Conservation (phyloP, 2,329 filamentous ascomycete genomes). For the Aschersonia sp. region DNA sequence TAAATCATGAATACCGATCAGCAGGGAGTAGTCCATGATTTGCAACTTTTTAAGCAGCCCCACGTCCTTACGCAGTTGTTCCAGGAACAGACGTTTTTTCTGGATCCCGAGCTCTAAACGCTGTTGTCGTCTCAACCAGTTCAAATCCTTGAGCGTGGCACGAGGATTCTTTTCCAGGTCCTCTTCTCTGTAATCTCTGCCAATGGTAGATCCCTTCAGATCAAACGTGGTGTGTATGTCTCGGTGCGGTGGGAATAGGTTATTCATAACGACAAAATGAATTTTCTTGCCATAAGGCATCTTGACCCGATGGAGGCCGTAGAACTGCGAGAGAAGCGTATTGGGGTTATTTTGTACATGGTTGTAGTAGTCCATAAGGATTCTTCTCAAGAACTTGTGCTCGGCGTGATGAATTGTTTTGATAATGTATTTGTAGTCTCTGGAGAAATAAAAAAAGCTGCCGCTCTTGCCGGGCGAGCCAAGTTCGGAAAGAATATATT, state of each 20-base stretch:
- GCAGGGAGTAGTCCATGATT: constrained; percentile 97
- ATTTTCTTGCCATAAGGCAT: constrained; percentile 97
- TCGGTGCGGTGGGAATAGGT: constrained; percentile 90
- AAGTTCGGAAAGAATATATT: constrained; percentile 95
- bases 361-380: constrained; percentile 81
- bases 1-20: constrained; percentile 88
- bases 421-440: constrained; percentile 99
- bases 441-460: constrained; percentile 98
- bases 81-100: constrained; percentile 78
- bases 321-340: constrained; percentile 94
- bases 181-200: constrained; percentile 81
- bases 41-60: constrained; percentile 72
- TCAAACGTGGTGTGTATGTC: constrained; percentile 98
- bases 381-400: constrained; percentile 73
- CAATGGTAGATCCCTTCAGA: constrained; percentile 89
- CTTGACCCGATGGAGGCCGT: constrained; percentile 93
- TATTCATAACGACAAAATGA: constrained; percentile 99
- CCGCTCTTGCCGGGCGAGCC: constrained; percentile 96
- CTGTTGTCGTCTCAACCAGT: constrained; percentile 80
- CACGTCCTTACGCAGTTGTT: constrained; percentile 81
- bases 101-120: constrained; percentile 78
- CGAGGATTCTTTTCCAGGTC: constrained; percentile 78
- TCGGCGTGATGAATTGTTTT: constrained; percentile 97
- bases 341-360: constrained; percentile 92
- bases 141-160: constrained; percentile 90